Percentiles rank a stretch among this genome's conserved stretches.
Evolutionary conservation across 2,329 filamentous ascomycete genomes (phyloP).

Genomic region (Aspergillus tamarii): DNA sequence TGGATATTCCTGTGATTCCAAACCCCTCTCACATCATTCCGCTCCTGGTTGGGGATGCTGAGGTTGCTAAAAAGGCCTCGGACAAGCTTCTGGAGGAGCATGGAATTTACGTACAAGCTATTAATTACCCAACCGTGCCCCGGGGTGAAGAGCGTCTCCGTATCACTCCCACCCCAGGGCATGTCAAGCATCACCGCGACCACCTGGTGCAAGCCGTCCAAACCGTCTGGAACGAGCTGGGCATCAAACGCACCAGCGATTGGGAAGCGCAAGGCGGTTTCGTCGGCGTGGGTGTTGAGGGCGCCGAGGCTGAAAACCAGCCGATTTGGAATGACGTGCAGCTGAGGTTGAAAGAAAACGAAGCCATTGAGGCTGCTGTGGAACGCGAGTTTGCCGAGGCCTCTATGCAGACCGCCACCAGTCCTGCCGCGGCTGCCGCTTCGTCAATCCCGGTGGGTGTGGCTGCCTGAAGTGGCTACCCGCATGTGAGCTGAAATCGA

Average conservation of each 20-base stretch:
- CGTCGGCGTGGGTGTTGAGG: slow-evolving; percentile 83
- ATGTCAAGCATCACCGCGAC: slow-evolving; percentile 81
- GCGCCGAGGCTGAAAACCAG: slow-evolving; percentile 58
- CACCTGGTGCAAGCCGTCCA: slow-evolving; percentile 84
- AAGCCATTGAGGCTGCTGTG: slow-evolving; percentile 63
- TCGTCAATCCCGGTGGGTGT: slow-evolving; percentile 31
- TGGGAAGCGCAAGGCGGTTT: slow-evolving; percentile 93
- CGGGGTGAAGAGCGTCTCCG: slow-evolving; percentile 96
- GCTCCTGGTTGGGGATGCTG: slow-evolving; percentile 89
- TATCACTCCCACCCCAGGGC: slow-evolving; percentile 93
- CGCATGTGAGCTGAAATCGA: slow-evolving; percentile 4
- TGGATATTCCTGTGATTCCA: slow-evolving; percentile 93
- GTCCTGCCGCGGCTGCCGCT: slow-evolving; percentile 24
- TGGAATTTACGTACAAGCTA: slow-evolving; percentile 95
- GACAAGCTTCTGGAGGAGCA: slow-evolving; percentile 89
- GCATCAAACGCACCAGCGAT: slow-evolving; percentile 88
- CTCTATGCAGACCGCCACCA: slow-evolving; percentile 16
- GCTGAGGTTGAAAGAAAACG: slow-evolving; percentile 67
- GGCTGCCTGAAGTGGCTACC: slow-evolving; percentile 29
- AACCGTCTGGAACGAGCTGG: slow-evolving; percentile 83
- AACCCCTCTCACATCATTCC: slow-evolving; percentile 98
- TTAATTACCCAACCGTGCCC: slow-evolving; percentile 98
- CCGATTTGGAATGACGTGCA: slow-evolving; percentile 94
- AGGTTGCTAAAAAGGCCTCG: slow-evolving; percentile 86
- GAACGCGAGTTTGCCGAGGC: slow-evolving; percentile 43